A percentile compares a stretch with the other conserved stretches of the same genome.
Conservation (phyloP, 352 stramenopile genomes). For the Phytophthora nicotianae region DNA sequence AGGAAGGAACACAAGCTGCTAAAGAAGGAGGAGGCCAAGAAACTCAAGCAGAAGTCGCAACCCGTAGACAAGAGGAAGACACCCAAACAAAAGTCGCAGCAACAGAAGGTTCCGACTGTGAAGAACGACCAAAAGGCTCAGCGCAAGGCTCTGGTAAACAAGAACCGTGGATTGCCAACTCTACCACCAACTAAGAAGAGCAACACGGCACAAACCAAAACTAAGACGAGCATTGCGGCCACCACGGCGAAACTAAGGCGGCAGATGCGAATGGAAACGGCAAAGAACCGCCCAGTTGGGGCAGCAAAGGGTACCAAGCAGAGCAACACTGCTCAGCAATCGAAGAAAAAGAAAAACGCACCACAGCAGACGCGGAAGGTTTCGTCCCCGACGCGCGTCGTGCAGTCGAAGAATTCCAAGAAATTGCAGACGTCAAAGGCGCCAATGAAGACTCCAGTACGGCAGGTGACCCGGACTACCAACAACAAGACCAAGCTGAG, state of each 20-base stretch:
- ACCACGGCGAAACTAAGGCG: constrained; percentile 36
- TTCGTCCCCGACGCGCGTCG: constrained; percentile 6
- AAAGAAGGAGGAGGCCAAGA: constrained; percentile 45
- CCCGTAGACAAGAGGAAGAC: constrained; percentile 28
- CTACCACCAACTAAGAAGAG: constrained; percentile 3
- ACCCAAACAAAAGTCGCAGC: constrained; percentile 16
- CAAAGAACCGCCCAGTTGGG: constrained; percentile 16
- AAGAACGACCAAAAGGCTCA: constrained; percentile 34
- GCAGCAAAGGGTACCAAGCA: constrained; percentile 7
- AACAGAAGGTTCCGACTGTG: constrained; percentile 6
- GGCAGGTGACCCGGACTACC: constrained; percentile 37
- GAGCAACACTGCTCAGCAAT: constrained; percentile 4
- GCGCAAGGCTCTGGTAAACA: constrained; percentile 49
- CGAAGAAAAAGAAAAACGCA: constrained; percentile 30
- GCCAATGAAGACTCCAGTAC: constrained; percentile 11
- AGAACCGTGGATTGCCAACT: constrained; percentile 46
- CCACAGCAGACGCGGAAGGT: constrained; percentile 17
- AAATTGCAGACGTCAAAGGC: constrained; percentile 17
- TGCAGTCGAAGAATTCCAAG: constrained; percentile 18
- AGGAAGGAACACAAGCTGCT: constrained; percentile 55
- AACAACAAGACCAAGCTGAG: constrained; percentile 45
- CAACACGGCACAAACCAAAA: constrained; percentile 19
- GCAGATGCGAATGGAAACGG: constrained; percentile 26
- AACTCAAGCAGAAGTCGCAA: constrained; percentile 25
- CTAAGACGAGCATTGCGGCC: constrained; percentile 44